These are phyloP conservation scores for Candida gigantensis DNA, from an alignment of 1,139 yeast species.

Conservation along the genomic window DNA sequence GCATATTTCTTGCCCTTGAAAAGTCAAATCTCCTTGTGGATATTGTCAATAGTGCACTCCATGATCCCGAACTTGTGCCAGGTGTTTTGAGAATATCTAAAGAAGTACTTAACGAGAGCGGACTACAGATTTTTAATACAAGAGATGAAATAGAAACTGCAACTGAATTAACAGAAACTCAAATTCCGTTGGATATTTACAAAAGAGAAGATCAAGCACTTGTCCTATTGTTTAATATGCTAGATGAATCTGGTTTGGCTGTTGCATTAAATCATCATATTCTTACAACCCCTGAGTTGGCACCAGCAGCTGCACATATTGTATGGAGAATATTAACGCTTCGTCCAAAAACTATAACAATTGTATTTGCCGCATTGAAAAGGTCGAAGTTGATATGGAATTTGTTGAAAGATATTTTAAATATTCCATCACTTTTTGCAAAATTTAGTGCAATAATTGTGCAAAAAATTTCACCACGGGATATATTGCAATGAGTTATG, in stretches of 20 bases:
- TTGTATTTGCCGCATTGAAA: slow-evolving; percentile 24
- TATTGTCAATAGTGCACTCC: slow-evolving; percentile 24
- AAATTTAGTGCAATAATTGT: slow-evolving; percentile 18
- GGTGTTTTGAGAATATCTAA: slow-evolving; percentile 28
- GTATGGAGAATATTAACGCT: slow-evolving; percentile 25
- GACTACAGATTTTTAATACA: slow-evolving; percentile 17
- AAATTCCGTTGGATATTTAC: neutral
- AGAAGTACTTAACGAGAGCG: slow-evolving; percentile 25
- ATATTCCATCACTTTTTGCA: slow-evolving; percentile 19
- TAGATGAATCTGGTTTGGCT: slow-evolving; percentile 34
- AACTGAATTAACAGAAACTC: slow-evolving; percentile 6
- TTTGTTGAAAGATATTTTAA: slow-evolving; percentile 22
- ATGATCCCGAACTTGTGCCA: slow-evolving; percentile 30
- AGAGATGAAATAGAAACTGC: neutral
- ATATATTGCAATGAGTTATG: neutral
- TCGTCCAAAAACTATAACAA: slow-evolving; percentile 24
- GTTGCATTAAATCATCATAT: slow-evolving; percentile 27
- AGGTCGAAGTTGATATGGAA: slow-evolving; percentile 23
- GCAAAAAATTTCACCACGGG: neutral
- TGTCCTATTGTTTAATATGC: slow-evolving; percentile 25
- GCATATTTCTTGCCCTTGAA: slow-evolving; percentile 28
- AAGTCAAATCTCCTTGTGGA: slow-evolving; percentile 32
- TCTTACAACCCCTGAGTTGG: slow-evolving; percentile 28
- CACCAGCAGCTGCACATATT: slow-evolving; percentile 30
- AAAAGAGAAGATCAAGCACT: slow-evolving; percentile 28